phyloP scores from a whole-genome alignment of 768 basidiomycete species.

The Mycena epipterygia region DNA sequence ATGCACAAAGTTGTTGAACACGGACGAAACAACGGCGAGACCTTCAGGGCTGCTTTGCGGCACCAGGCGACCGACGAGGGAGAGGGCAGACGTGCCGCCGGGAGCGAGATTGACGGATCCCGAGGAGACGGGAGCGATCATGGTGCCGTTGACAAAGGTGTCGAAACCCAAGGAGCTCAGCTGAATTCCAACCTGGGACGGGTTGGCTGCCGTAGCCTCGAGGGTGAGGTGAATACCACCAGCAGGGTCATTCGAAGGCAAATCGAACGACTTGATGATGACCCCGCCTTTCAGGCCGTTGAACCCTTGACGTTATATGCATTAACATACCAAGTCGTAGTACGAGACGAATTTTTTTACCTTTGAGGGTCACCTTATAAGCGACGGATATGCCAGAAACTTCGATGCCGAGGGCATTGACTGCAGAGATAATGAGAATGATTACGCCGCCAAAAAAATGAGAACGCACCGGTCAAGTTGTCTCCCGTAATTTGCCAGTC shows the following conservation, averaged over 20 bases:
- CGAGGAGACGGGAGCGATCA: slow-evolving; percentile 70
- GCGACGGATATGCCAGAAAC: slow-evolving; percentile 69
- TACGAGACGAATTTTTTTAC: not conserved
- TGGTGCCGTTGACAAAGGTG: slow-evolving; percentile 63
- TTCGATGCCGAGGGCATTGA: slow-evolving; percentile 71
- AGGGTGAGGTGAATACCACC: slow-evolving; percentile 81
- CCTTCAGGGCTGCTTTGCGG: slow-evolving; percentile 69
- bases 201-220: slow-evolving; percentile 71
- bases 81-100: slow-evolving; percentile 62
- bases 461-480: slow-evolving; percentile 67
- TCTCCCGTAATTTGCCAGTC: slow-evolving; percentile 78
- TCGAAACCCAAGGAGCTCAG: slow-evolving; percentile 74
- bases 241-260: slow-evolving; percentile 77
- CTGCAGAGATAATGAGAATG: slow-evolving; percentile 45
- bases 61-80: slow-evolving; percentile 73
- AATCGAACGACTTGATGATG: slow-evolving; percentile 74
- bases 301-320: slow-evolving; percentile 53
- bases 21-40: slow-evolving; percentile 67
- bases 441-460: not conserved
- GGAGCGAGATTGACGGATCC: slow-evolving; percentile 69
- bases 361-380: slow-evolving; percentile 72
- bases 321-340: not conserved
- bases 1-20: slow-evolving; percentile 82
- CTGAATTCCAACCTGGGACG: slow-evolving; percentile 81
- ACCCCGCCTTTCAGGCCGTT: slow-evolving; percentile 76